A percentile compares a stretch with the other conserved stretches of the same genome.
Conservation (phyloP, 441 rosid species). For the Bruguiera hainesii region DNA sequence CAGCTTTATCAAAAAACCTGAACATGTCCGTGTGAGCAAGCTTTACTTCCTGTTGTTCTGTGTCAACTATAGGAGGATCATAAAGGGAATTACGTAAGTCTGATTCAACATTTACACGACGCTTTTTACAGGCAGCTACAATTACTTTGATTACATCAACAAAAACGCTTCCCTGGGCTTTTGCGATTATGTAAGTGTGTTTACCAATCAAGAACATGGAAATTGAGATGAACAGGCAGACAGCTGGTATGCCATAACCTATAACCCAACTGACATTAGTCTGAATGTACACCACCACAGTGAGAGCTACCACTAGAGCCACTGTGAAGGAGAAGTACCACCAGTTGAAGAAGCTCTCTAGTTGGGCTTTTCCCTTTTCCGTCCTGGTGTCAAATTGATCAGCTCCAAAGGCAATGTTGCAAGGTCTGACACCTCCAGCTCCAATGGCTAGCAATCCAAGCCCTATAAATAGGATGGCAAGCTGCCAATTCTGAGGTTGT, state of each 20-base stretch:
- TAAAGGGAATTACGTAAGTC: conserved; percentile 18
- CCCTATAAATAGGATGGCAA: conserved; percentile 30
- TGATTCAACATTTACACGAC: neutral
- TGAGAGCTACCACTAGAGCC: conserved; percentile 47
- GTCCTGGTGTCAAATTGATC: conserved; percentile 55
- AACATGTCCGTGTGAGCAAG: conserved; percentile 35
- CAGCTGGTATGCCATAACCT: conserved; percentile 43
- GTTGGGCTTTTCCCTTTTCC: conserved; percentile 38
- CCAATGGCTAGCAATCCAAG: conserved; percentile 43
- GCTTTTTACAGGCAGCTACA: conserved; percentile 38
- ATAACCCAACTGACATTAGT: conserved; percentile 48
- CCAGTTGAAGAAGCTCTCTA: conserved; percentile 68
- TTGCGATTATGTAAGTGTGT: conserved; percentile 32
- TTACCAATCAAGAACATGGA: conserved; percentile 38
- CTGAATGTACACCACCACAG: conserved; percentile 52
- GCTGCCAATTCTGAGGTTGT: conserved; percentile 36
- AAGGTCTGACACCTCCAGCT: conserved; percentile 55
- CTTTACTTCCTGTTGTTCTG: conserved; percentile 10
- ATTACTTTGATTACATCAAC: conserved; percentile 47
- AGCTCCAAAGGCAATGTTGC: conserved; percentile 63
- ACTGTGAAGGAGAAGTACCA: conserved; percentile 65
- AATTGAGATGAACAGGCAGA: conserved; percentile 39
- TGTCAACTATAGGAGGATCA: conserved; percentile 31
- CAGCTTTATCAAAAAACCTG: conserved; percentile 47
- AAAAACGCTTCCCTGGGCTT: conserved; percentile 51